Evolutionary conservation across 164 flowering plant species (phyloP).

Genomic region (Vitis rotundifolia): DNA sequence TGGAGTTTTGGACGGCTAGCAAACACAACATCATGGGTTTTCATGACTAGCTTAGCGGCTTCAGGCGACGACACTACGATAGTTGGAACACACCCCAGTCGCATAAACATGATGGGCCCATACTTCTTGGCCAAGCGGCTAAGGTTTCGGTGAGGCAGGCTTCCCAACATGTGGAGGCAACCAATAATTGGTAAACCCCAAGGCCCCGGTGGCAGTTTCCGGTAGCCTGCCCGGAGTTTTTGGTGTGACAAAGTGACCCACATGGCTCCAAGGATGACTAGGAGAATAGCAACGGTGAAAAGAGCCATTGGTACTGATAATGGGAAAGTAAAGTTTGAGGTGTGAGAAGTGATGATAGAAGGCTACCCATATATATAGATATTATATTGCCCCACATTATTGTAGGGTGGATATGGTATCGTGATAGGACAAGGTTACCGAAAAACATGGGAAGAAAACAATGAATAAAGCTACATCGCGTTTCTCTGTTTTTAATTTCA

Average conservation of each 20-base stretch:
- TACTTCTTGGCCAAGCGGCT: constrained; percentile 14
- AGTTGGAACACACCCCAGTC: constrained; percentile 21
- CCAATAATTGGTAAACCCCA: constrained; percentile 25
- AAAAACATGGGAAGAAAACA: no score
- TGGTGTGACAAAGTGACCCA: not conserved
- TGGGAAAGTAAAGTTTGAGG: no score
- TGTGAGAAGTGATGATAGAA: no score
- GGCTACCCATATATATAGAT: no score
- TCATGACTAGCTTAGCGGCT: constrained; percentile 22
- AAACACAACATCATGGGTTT: constrained; percentile 22
- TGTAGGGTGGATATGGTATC: no score
- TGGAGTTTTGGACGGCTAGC: constrained; percentile 20
- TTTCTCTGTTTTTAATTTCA: no score
- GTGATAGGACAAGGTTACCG: no score
- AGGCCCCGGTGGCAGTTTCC: constrained; percentile 28
- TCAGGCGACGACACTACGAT: constrained; percentile 21
- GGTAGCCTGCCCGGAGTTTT: not conserved
- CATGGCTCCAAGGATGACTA: not conserved
- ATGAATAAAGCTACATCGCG: no score
- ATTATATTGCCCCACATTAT: no score
- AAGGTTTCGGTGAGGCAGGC: constrained; percentile 20
- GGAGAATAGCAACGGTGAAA: not conserved
- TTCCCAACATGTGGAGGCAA: constrained; percentile 25
- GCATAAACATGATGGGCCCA: constrained; percentile 28
- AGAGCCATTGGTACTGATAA: not conserved